Conservation (phyloP, 2,329 filamentous ascomycete genomes). For the Pseudogymnoascus destructans region DNA sequence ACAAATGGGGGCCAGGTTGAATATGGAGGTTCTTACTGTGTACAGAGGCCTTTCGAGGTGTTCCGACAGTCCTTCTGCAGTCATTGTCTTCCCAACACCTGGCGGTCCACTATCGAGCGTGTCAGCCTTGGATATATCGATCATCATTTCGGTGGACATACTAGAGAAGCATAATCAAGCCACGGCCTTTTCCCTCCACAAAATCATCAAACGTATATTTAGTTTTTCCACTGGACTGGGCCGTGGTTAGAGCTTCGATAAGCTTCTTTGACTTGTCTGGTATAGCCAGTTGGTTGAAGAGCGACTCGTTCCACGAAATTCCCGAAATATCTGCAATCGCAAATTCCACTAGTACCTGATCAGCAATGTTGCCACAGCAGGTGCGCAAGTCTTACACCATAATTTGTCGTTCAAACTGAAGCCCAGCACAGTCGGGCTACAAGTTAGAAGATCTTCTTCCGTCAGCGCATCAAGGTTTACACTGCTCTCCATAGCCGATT, state of each 20-base stretch:
- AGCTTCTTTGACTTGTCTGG: not conserved
- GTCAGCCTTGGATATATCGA: not conserved
- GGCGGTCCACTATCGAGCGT: not conserved
- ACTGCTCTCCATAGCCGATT: not conserved
- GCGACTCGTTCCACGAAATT: not conserved
- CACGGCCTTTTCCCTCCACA: slow-evolving; percentile 6
- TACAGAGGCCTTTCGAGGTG: not conserved
- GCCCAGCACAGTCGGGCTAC: slow-evolving; percentile 8
- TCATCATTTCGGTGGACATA: not conserved
- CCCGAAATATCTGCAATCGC: slow-evolving; percentile 1
- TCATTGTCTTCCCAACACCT: slow-evolving; percentile 10
- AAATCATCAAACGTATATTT: slow-evolving; percentile 9
- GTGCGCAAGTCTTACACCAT: not conserved
- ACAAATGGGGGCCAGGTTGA: not conserved
- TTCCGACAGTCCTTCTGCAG: slow-evolving; percentile 3
- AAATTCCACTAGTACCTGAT: slow-evolving; percentile 1
- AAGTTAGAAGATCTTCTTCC: not conserved
- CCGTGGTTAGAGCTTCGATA: not conserved
- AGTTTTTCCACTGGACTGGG: not conserved
- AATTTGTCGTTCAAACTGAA: not conserved
- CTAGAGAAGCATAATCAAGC: slow-evolving; percentile 9
- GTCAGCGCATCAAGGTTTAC: not conserved
- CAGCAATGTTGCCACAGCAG: not conserved
- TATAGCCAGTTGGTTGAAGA: not conserved
- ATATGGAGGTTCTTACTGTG: not conserved